Evolutionary conservation across 495 filamentous ascomycete genomes (phyloP), one percentile per base, ranked within the genome.

Genomic region (Xylaria flabelliformis): DNA sequence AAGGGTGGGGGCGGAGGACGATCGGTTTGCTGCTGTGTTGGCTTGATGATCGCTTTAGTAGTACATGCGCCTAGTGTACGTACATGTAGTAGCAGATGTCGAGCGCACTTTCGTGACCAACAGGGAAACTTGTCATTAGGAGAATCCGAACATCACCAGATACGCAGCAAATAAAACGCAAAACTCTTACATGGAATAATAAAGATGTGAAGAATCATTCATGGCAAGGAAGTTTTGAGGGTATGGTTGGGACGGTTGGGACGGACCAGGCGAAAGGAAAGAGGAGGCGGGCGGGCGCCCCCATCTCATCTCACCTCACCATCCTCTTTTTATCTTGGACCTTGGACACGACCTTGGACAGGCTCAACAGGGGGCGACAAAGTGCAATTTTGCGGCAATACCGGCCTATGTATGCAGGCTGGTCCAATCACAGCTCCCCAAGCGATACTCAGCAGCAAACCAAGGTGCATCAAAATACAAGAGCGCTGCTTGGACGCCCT

Each of bases 351-450:
- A 36, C 29, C 55, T 42, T 39, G 58, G 46, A 64, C 32, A 34
- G 75, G 66, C 73, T 73, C 70, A 74, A 72, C 71, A 70, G 73
- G 72, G 66, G 70, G 70, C 67, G 64, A 73, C 48, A 26, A 68
- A 68, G 63, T 72, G 77, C 77, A 78, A 75, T 75, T 75, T 78
- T 79, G 77, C 76, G 77, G 77, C 75, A 79, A 76, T 79, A 79
- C 73, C 77, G 77, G 76, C 76, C 77, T 75, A 70, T 50, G 44
- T 42, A 44, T 73, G 71, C 51, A n/a, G 44, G 41, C 61, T 56
- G 15, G 51, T 19, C 69, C 51, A 72, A 72, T 72, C 53, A 61
- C 4, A 19, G 8, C 3, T 42, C 44, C 21, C 56, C 56, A 59
- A 24, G 41, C 67, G 7, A 34, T 46, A 46, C 24, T 41, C 10